Evolutionary conservation across 2,329 filamentous ascomycete species (phyloP).

Genomic region (Geosmithia flava): DNA sequence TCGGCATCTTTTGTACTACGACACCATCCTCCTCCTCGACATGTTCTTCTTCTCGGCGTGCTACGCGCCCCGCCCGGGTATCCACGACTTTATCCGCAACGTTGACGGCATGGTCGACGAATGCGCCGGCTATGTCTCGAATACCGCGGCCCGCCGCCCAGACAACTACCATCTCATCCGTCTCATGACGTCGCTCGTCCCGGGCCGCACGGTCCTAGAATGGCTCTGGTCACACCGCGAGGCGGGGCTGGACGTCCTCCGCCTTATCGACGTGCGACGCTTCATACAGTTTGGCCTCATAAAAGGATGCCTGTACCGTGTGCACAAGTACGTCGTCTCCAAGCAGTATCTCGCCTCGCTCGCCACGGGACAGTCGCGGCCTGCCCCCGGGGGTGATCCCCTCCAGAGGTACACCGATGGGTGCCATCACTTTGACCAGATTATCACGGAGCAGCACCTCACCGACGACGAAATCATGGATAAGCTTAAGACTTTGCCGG

Average conservation of each 20-base stretch:
- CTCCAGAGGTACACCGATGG: conserved; percentile 63
- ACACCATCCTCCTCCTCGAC: conserved; percentile 79
- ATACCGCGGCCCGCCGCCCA: conserved; percentile 23
- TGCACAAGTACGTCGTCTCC: conserved; percentile 79
- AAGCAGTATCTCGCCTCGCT: conserved; percentile 47
- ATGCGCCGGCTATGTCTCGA: conserved; percentile 72
- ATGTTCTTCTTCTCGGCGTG: conserved; percentile 91
- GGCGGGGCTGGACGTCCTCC: conserved; percentile 50
- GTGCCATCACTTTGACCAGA: conserved; percentile 67
- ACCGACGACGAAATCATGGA: conserved; percentile 60
- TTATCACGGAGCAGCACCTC: conserved; percentile 63
- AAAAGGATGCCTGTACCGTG: conserved; percentile 84
- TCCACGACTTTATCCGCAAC: conserved; percentile 70
- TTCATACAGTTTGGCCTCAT: conserved; percentile 94
- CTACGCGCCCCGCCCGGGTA: conserved; percentile 69
- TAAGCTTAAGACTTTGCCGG: conserved; percentile 46
- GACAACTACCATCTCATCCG: conserved; percentile 59
- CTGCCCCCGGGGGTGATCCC: conserved; percentile 29
- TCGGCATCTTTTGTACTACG: conserved; percentile 85
- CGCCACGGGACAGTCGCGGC: conserved; percentile 38
- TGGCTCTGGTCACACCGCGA: conserved; percentile 72
- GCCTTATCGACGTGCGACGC: conserved; percentile 74
- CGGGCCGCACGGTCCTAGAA: conserved; percentile 73
- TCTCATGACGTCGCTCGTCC: conserved; percentile 75
- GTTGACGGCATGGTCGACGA: conserved; percentile 67